Base-by-base conservation (phyloP, 2,329 filamentous ascomycete genomes). In the Clarireedia sp. region DNA sequence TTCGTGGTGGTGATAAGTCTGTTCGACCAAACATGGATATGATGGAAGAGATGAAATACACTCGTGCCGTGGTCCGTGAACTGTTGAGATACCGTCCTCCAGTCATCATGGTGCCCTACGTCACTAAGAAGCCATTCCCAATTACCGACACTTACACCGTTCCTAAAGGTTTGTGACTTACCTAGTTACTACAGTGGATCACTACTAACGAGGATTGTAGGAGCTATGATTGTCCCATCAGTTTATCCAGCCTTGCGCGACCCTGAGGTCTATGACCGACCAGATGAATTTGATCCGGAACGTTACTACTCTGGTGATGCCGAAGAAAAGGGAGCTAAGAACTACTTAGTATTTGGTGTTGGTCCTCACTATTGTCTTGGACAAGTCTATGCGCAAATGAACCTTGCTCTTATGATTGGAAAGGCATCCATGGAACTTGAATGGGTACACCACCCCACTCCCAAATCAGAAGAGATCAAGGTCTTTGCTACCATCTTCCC, bases 401-500 rank as follows among this genome's bases (percentile, higher is more conserved):
- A 96, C 73, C 75, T 99, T 65, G 92, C 89, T 68, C 82, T 89
- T 47, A 87, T 95, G 79, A 80, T 96, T 67, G 91, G 90, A 69
- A 96, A 94, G 79, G 91, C 90, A 8, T 87, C 89, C 62, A 78
- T 96, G 71, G 78, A 85, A 68, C 78, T 97, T 63, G 84, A 97
- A 72, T 97, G 92, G 92, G 81, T 85, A 70, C 94, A 99, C 72
- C 83, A 90, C 69, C 74, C 90, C 17, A 97, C 94, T 10, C 83
- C 87, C 0, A 68, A 78, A 57, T 95, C 89, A 0, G 94, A 99
- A 75, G 86, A 95, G 72, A 97, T 99, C 73, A 92, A 95, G 77
- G 92, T 97, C 63, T 99, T 97, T 74, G 94, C 94, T 41, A 96
- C 90, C 26, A 95, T 99, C 65, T 99, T 99, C 80, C 94, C 94